These are phyloP conservation scores for Sanghuangporus weigelae DNA, from an alignment of 1,284 basidiomycete species.

Conservation along the genomic window DNA sequence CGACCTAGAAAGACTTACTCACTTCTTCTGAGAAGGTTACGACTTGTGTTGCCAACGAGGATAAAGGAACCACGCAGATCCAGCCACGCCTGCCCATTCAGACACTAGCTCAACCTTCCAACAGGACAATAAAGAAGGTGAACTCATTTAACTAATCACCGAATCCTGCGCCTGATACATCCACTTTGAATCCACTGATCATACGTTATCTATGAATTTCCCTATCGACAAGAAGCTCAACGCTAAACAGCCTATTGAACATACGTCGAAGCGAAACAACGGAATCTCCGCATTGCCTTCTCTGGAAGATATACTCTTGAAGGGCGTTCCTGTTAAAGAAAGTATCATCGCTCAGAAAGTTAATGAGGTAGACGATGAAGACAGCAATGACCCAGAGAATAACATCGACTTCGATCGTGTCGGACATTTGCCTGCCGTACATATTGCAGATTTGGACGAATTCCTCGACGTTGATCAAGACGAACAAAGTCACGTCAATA, in stretches of 20 bases:
- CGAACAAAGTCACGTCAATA: neutral
- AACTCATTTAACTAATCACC: neutral
- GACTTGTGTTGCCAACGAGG: no score
- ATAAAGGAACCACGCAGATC: no score
- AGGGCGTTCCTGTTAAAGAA: neutral
- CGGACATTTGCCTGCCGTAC: neutral
- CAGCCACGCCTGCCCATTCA: neutral
- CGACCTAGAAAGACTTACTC: no score
- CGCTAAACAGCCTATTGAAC: no score
- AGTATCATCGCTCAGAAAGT: neutral
- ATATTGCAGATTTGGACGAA: neutral
- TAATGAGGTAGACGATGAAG: neutral
- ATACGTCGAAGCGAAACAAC: neutral
- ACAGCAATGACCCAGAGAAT: neutral
- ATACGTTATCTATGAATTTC: no score
- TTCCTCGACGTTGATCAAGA: neutral
- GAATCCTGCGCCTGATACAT: no score
- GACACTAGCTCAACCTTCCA: neutral
- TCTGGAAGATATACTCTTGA: conserved; percentile 7
- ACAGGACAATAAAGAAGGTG: neutral
- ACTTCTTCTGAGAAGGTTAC: no score
- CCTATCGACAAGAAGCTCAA: no score
- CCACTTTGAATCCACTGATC: no score
- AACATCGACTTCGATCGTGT: neutral
- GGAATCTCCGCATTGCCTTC: neutral